Conservation (phyloP, 257 asterid species). For the Fraxinus americana region DNA sequence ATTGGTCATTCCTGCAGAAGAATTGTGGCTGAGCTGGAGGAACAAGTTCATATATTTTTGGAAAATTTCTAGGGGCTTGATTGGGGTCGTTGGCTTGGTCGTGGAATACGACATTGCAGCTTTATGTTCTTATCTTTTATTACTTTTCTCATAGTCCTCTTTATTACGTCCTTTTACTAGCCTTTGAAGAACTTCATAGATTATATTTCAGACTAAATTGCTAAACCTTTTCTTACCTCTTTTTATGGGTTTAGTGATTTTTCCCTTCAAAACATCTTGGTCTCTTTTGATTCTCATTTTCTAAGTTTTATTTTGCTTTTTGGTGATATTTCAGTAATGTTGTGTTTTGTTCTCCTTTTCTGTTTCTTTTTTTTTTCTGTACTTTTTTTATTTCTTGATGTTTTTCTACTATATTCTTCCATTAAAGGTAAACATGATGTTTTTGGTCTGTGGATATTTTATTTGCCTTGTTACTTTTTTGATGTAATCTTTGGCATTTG, state of each 20-base stretch:
- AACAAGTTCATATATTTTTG: conserved; percentile 27
- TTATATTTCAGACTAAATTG: conserved; percentile 13
- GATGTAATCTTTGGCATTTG: not conserved
- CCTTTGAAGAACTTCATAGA: conserved; percentile 18
- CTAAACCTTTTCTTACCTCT: conserved; percentile 9
- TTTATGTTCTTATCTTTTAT: conserved; percentile 5
- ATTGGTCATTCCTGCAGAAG: conserved; percentile 44
- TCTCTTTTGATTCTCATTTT: conserved; percentile 14
- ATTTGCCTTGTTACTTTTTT: conserved; percentile 10
- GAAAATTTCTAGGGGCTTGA: conserved; percentile 8
- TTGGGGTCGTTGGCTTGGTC: conserved; percentile 20
- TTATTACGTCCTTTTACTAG: conserved; percentile 21
- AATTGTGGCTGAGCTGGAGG: conserved; percentile 22
- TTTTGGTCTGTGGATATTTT: conserved; percentile 21
- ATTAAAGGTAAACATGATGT: conserved; percentile 1
- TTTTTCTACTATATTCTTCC: conserved; percentile 9
- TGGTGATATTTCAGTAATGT: conserved; percentile 3
- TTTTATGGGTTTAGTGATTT: conserved; percentile 22
- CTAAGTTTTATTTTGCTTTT: conserved; percentile 13
- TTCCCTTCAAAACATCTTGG: conserved; percentile 20
- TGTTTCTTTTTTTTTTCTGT: conserved; percentile 2
- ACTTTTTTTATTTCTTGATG: conserved; percentile 7
- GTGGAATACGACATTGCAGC: conserved; percentile 17
- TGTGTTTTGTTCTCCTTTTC: not conserved
- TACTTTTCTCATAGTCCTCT: conserved; percentile 22